phyloP scores from a whole-genome alignment of 2,329 filamentous ascomycete genomes.

The Hymenoscyphus infarciens region DNA sequence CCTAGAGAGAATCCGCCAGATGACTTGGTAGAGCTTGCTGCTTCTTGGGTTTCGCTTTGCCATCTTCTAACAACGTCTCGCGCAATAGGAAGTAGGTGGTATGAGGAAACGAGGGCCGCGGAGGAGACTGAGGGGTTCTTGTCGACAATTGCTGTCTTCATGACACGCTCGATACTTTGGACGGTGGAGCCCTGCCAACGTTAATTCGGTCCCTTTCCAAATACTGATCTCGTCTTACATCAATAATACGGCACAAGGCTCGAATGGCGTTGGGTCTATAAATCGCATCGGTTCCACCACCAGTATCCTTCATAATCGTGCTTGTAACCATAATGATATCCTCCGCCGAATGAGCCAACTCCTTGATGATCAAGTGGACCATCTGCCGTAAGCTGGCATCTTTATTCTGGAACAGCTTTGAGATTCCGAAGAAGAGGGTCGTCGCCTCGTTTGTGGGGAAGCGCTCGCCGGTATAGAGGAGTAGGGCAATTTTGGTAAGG shows the following conservation, averaged over 20 bases:
- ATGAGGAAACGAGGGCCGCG: constrained; percentile 91
- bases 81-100: constrained; percentile 94
- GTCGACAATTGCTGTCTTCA: constrained; percentile 99
- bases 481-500: constrained; percentile 92
- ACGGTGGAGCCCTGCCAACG: constrained; percentile 75
- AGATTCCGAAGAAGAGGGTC: constrained; percentile 97
- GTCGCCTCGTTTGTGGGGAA: constrained; percentile 98
- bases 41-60: constrained; percentile 98
- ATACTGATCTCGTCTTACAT: constrained; percentile 55
- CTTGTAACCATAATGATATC: constrained; percentile 99
- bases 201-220: constrained; percentile 24
- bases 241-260: constrained; percentile 92
- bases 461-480: constrained; percentile 94
- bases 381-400: constrained; percentile 97
- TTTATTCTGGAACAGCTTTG: constrained; percentile 99
- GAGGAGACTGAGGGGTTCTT: constrained; percentile 97
- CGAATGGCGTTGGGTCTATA: constrained; percentile 95
- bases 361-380: constrained; percentile 98
- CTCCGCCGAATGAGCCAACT: constrained; percentile 89
- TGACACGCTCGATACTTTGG: constrained; percentile 94
- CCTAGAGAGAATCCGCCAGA: constrained; percentile 86
- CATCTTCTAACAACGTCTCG: constrained; percentile 93
- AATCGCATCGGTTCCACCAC: constrained; percentile 87
- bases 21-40: constrained; percentile 84
- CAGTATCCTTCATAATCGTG: constrained; percentile 99